Conservation (phyloP, 2,329 filamentous ascomycete species). For the Achaetomium macrosporum region DNA sequence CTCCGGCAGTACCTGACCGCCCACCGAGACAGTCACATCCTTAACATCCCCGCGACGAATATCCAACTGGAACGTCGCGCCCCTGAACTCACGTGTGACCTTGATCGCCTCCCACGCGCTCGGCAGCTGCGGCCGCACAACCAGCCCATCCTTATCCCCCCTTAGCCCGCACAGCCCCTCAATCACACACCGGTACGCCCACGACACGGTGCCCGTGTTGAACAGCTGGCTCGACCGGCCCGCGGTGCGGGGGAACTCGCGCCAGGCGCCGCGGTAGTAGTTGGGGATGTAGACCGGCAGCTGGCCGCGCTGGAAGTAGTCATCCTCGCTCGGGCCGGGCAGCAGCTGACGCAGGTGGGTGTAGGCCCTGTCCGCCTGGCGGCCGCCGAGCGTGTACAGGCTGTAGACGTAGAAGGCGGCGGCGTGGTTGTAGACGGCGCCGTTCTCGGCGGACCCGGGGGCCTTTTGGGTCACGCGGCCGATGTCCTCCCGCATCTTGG, state of each 20-base stretch:
- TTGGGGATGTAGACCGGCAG: constrained; percentile 53
- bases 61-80: constrained; percentile 43
- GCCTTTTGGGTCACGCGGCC: constrained; percentile 55
- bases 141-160: constrained; percentile 43
- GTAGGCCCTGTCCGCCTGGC: constrained; percentile 44
- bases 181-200: constrained; percentile 50
- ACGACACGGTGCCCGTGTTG: constrained; percentile 53
- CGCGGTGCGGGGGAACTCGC: constrained; percentile 44
- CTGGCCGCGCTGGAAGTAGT: constrained; percentile 49
- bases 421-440: constrained; percentile 53
- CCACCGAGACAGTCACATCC: constrained; percentile 36
- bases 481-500: constrained; percentile 51
- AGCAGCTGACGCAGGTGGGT: constrained; percentile 47
- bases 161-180: constrained; percentile 50
- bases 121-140: constrained; percentile 46
- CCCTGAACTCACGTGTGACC: constrained; percentile 44
- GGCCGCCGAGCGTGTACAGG: constrained; percentile 43
- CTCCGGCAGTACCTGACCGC: constrained; percentile 34
- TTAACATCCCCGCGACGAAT: constrained; percentile 38
- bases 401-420: constrained; percentile 50
- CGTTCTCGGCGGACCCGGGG: constrained; percentile 53
- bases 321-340: constrained; percentile 45
- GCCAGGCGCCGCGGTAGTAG: constrained; percentile 50
- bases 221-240: constrained; percentile 52
- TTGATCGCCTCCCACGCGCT: constrained; percentile 37